phyloP scores from a whole-genome alignment of 2,329 filamentous ascomycete genomes.

The Fusarium lyarnte region DNA sequence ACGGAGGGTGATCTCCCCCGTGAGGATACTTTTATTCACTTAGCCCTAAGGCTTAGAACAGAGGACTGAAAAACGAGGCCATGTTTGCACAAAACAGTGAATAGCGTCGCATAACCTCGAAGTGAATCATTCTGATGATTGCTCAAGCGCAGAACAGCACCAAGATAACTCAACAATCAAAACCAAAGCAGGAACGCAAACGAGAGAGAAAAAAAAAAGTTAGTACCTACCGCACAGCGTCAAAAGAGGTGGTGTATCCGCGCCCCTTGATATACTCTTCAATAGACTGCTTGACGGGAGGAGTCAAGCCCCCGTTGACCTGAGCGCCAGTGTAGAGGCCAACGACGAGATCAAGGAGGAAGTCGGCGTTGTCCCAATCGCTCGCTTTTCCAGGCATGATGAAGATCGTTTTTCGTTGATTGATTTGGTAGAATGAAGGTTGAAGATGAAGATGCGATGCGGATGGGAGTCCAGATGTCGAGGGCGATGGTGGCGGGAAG shows the following conservation, averaged over 20 bases:
- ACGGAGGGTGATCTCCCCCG: neutral
- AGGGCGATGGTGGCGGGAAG: neutral
- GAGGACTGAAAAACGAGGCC: neutral
- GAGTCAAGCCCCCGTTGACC: slow-evolving; percentile 40
- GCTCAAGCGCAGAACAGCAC: neutral
- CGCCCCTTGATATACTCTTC: slow-evolving; percentile 46
- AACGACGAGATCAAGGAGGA: slow-evolving; percentile 49
- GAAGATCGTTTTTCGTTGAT: neutral
- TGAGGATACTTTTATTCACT: neutral
- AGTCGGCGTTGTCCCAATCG: slow-evolving; percentile 47
- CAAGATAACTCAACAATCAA: neutral
- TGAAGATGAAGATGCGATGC: neutral
- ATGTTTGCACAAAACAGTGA: neutral
- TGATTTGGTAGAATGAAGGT: neutral
- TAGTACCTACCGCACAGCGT: slow-evolving; percentile 55
- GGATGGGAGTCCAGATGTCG: neutral
- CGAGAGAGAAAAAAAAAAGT: neutral
- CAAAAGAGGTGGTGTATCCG: slow-evolving; percentile 54
- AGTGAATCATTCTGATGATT: neutral
- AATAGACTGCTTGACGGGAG: slow-evolving; percentile 45
- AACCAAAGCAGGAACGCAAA: neutral
- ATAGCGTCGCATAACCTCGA: neutral
- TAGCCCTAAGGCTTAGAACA: slow-evolving; percentile 1
- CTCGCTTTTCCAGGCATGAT: slow-evolving; percentile 35
- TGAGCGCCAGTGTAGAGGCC: slow-evolving; percentile 47